These are phyloP conservation scores for Tanacetum coccineum DNA, from an alignment of 129 eudicot species.

Conservation along the genomic window DNA sequence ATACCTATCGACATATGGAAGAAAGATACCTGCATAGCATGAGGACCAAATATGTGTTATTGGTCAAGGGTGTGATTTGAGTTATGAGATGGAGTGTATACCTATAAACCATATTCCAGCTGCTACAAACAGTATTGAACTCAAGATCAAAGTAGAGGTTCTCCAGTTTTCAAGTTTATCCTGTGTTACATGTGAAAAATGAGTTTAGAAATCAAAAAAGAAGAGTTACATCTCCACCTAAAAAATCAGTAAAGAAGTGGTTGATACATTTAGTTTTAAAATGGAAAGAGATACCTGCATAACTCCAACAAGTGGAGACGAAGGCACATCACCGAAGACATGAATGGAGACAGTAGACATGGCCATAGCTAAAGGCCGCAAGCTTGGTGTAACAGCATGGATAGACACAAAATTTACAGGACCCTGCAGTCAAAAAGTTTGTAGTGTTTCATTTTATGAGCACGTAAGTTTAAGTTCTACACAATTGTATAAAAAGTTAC, in stretches of 20 bases:
- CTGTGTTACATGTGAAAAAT: constrained; percentile 35
- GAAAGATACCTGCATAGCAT: constrained; percentile 15
- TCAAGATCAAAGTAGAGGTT: constrained; percentile 57
- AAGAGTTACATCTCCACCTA: too few species aligned
- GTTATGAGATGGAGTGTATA: constrained; percentile 5
- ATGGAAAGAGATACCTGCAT: constrained; percentile 51
- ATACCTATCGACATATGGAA: constrained; percentile 20
- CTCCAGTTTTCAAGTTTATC: constrained; percentile 83
- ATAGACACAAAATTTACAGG: constrained; percentile 84
- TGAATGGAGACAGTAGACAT: constrained; percentile 91
- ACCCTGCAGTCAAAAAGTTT: constrained; percentile 49
- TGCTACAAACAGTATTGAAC: constrained; percentile 69
- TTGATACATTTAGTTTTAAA: neutral
- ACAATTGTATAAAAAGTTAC: constrained; percentile 26
- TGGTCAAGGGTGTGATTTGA: neutral
- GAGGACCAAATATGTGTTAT: neutral
- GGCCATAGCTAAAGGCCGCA: constrained; percentile 87
- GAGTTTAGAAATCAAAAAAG: too few species aligned
- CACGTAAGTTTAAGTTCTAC: neutral
- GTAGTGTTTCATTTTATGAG: neutral
- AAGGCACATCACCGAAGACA: constrained; percentile 91
- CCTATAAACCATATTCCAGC: constrained; percentile 81
- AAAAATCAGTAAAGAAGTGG: neutral
- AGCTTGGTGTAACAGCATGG: constrained; percentile 76
- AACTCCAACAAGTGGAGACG: constrained; percentile 91